Percentiles rank a stretch among this genome's conserved stretches.
These are phyloP conservation scores for Fragaria vesca DNA, from an alignment of 306 rosid genomes.

Conservation along the genomic window DNA sequence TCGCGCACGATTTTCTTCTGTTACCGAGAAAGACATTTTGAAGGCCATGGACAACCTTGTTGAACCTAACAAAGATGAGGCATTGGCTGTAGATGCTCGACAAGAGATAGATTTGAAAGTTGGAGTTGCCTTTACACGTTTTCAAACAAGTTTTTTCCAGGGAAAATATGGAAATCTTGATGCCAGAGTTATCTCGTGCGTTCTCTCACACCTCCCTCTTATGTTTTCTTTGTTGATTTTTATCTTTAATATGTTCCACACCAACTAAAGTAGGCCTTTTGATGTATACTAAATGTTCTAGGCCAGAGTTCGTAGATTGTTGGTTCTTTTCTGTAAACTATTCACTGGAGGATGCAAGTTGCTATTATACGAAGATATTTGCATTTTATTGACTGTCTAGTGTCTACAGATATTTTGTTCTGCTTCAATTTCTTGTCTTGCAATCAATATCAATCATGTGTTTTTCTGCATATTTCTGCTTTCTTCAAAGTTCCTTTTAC, in stretches of 20 bases:
- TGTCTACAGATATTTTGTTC: neutral
- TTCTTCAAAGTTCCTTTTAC: neutral
- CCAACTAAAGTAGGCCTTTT: neutral
- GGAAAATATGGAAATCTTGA: slow-evolving; percentile 99
- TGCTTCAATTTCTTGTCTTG: slow-evolving; percentile 1
- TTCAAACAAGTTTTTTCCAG: slow-evolving; percentile 81
- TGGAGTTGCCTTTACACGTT: slow-evolving; percentile 96
- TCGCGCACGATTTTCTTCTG: slow-evolving; percentile 95
- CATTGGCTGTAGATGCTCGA: slow-evolving; percentile 95
- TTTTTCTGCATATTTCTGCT: neutral
- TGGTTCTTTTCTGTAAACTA: neutral
- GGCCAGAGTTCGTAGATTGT: neutral
- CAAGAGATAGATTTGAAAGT: slow-evolving; percentile 99
- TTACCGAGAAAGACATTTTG: slow-evolving; percentile 84
- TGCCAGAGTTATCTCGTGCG: slow-evolving; percentile 91
- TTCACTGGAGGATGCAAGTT: slow-evolving; percentile 1
- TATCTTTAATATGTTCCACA: slow-evolving; percentile 4
- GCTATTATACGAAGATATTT: neutral
- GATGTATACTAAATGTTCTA: neutral
- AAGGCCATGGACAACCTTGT: slow-evolving; percentile 86
- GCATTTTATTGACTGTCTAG: neutral
- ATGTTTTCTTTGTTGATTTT: slow-evolving; percentile 19
- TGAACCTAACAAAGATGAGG: slow-evolving; percentile 77
- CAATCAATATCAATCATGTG: neutral
- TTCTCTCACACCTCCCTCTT: slow-evolving; percentile 41